phyloP scores from a whole-genome alignment of 2,329 filamentous ascomycete species.

The Microsporum ferrugineum region DNA sequence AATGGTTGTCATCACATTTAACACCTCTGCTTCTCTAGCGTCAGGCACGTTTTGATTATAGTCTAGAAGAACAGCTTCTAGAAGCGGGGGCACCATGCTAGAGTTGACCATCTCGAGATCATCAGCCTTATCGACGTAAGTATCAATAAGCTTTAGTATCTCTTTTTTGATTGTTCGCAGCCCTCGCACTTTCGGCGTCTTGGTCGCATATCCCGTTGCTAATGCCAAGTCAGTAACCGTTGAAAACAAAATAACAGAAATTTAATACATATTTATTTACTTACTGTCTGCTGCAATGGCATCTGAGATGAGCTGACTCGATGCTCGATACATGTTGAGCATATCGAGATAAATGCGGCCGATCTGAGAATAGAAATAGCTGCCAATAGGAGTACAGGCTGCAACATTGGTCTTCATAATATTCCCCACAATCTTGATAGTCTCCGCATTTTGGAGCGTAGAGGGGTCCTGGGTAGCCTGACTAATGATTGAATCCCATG shows the following conservation, averaged over 20 bases:
- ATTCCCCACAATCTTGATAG: conserved; percentile 97
- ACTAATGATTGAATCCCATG: conserved; percentile 91
- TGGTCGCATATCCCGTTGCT: conserved; percentile 77
- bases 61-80: conserved; percentile 87
- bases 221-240: conserved; percentile 4
- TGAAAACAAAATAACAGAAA: not conserved
- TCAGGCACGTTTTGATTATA: conserved; percentile 96
- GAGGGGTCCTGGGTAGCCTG: conserved; percentile 73
- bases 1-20: conserved; percentile 95
- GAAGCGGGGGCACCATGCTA: conserved; percentile 88
- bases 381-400: conserved; percentile 90
- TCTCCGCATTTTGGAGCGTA: conserved; percentile 81
- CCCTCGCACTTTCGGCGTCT: conserved; percentile 92
- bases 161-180: conserved; percentile 98
- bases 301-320: conserved; percentile 91
- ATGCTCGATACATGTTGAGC: conserved; percentile 97
- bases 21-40: conserved; percentile 87
- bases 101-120: conserved; percentile 85
- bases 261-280: not conserved
- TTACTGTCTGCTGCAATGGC: conserved; percentile 73
- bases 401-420: conserved; percentile 99
- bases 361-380: conserved; percentile 97
- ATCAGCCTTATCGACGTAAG: conserved; percentile 95
- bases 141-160: conserved; percentile 95
- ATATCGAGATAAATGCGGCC: conserved; percentile 96